Evolutionary conservation across 179 eudicot species (phyloP), one percentile per base, ranked within the genome.

Genomic region (Vitellaria paradoxa): DNA sequence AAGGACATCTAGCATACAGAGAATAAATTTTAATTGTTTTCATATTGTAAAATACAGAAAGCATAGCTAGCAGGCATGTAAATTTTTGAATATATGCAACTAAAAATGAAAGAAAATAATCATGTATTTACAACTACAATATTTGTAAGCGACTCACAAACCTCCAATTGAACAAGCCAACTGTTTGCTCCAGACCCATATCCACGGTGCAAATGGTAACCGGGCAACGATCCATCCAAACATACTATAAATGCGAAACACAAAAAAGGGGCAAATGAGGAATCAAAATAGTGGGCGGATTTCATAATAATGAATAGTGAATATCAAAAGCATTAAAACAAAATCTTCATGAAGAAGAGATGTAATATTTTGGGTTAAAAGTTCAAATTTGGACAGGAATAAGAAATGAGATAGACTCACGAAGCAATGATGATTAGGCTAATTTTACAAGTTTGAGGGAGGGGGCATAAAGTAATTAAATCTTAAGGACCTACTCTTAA

Each of bases 81-180:
- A 10, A 14, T 61, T 30, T 17, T 57, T 57, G 18, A 15, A 15
- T 57, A 0, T 30, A 30, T 30, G 37, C 2, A 30, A 30, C 37
- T 30, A 30, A 30, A 30, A 30, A 30, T 30, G 37, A 0, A 30
- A 30, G 37, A 30, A 30, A 30, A 30, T 30, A 30, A 30, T 30
- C 37, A 30, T 30, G 37, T 30, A 2, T 30, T 30, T 30, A 30
- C 37, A 30, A 30, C 37, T 30, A 30, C 37, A 57, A 15, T 57
- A 40, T 18, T 14, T 10, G 20, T 30, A 30, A 65, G 50, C 24
- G 23, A 53, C 74, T 67, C 23, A 76, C 91, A 70, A 47, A 94
- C 98, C 99, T 95, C 97, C 78, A 95, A 84, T 66, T 91, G 87
- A 78, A 93, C 79, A 56, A 95, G 91, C 99, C 99, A 95, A 79